Evolutionary conservation across 805 yeast genomes (phyloP), one percentile per base, ranked within the genome.

Genomic region (Yamadazyma nakazawae): DNA sequence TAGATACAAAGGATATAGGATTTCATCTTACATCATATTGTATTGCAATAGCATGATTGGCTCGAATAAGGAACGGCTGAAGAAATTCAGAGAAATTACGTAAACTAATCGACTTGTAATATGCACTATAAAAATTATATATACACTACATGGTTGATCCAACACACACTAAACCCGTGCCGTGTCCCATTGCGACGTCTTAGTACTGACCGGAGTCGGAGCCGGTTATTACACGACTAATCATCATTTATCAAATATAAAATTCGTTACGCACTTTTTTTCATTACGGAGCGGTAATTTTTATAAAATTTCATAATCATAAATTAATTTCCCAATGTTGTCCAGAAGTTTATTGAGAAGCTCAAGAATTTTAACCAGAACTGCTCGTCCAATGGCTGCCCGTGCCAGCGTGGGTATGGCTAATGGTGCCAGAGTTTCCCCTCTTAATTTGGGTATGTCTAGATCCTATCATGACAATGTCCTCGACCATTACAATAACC

Each of bases 401-500:
- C 38, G 41, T 38, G 37, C 34, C 36, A 19, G 40, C 24, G 35
- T 31, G 8, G 37, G 43, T 11, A 16, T 41, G 16, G 36, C 37
- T 30, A 44, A 34, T 25, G 41, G 32, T 30, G 14, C 37, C 34
- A 17, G 19, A 10, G 5, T 34, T 16, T 7, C 37, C 6, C 19
- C 37, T n/a, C 17, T 14, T n/a, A n/a, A 10, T 34, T n/a, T 34
- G 17, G 37, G 19, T 10, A 16, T 16, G 19, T 54, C 54, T 43
- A 63, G 75, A 58, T 56, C 63, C n/a, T 92, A 92, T 62, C 97
- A 91, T 61, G 90, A 89, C 51, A 90, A 89, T 64, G 97, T 92
- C 45, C 84, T 92, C 57, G 98, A 94, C 64, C 99, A 94, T 65
- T 94, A 94, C 69, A 83, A 88, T 60, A 91, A 92, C 72, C 99